phyloP scores from a whole-genome alignment of 495 filamentous ascomycete genomes.

The Cladorrhinum samala region DNA sequence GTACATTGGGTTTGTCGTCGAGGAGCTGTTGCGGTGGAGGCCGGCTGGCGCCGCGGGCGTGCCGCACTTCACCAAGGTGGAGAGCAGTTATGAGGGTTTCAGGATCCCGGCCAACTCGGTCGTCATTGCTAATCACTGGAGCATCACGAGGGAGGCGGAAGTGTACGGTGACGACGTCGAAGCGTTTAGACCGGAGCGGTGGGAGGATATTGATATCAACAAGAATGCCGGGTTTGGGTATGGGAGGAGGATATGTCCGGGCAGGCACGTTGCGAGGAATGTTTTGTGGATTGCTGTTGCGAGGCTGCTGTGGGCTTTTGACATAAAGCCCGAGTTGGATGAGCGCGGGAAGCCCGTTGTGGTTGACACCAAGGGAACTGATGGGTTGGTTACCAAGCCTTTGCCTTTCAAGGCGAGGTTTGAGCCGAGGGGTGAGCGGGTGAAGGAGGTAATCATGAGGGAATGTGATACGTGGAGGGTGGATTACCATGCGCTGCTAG shows the following conservation, averaged over 20 bases:
- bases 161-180: slow-evolving; percentile 50
- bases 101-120: slow-evolving; percentile 30
- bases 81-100: slow-evolving; percentile 36
- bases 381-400: slow-evolving; percentile 42
- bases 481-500: neutral
- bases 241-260: slow-evolving; percentile 49
- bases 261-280: slow-evolving; percentile 42
- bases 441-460: neutral
- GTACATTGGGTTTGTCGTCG: slow-evolving; percentile 40
- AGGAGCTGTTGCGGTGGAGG: slow-evolving; percentile 50
- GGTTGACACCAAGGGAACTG: slow-evolving; percentile 33
- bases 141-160: slow-evolving; percentile 47
- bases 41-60: slow-evolving; percentile 46
- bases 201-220: slow-evolving; percentile 23
- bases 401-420: slow-evolving; percentile 31
- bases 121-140: slow-evolving; percentile 28
- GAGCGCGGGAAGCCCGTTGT: slow-evolving; percentile 36
- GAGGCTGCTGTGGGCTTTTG: slow-evolving; percentile 44
- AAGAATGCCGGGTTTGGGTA: slow-evolving; percentile 45
- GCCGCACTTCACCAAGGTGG: slow-evolving; percentile 42
- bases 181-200: slow-evolving; percentile 40
- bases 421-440: neutral
- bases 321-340: slow-evolving; percentile 38
- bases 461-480: neutral
- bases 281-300: slow-evolving; percentile 41